Base-by-base conservation (phyloP, 2,329 filamentous ascomycete species). In the Claviceps humidiphila region DNA sequence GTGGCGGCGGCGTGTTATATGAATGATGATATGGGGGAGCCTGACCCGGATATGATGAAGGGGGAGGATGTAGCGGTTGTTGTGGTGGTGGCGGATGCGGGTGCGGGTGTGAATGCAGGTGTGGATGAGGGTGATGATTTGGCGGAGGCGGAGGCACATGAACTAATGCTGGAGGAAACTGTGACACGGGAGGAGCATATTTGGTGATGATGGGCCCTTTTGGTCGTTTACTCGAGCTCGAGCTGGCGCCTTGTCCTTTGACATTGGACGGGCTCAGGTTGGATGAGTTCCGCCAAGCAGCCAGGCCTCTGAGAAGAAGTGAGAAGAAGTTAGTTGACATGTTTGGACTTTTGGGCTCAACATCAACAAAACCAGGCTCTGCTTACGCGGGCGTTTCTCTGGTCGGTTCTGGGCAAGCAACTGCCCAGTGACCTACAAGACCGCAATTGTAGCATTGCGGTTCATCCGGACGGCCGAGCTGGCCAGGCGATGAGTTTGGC, bases 381-480 rank as follows among this genome's bases (percentile, higher is more conserved):
- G 72, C 76, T 74, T 70, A 79, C 76, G 70, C 72, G 57, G 73
- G 73, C 46, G 70, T 68, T 57, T 66, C 62, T 55, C 74, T 66
- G 24, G 72, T 74, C 22, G 72, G 70, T 54, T 77, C 71, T 7
- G 74, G 76, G 59, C 76, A 80, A 49, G 74, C 74, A 50, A 77
- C 64, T 13, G 74, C 66, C 68, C 74, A 78, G 59, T 80, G 77
- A 4, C 73, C 73, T 34, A 65, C 63, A 47, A 64, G 61, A 50
- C 75, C 74, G 58, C 77, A 80, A 59, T 78, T 79, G 61, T 77
- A 78, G 62, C 77, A 80, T 56, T 69, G 63, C 49, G 67, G 59
- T 53, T 70, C 66, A 46, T 68, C 65, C 30, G 65, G 54, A 24
- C 60, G 66, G 54, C 62, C 58, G 41, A 54, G 50, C 48, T 65